phyloP scores from a whole-genome alignment of 2,329 filamentous ascomycete species.

The Chrysoporthe puriensis region DNA sequence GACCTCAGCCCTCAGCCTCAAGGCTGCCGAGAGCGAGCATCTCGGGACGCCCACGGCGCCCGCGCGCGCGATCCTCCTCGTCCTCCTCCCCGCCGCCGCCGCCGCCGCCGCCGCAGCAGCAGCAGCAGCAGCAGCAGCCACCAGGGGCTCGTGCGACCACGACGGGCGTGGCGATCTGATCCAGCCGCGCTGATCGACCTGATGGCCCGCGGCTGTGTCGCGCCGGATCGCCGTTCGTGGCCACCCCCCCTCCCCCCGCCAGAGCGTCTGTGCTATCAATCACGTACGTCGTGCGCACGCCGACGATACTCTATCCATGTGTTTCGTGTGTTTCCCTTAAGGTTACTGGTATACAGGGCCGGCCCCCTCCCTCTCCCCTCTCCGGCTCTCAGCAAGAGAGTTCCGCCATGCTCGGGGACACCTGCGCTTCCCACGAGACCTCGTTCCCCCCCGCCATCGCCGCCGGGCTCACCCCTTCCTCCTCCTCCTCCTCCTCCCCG shows the following conservation, averaged over 20 bases:
- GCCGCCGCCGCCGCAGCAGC: no score
- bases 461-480: no score
- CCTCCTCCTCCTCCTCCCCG: no score
- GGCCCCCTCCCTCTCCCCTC: background rate
- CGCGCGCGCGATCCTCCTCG: background rate
- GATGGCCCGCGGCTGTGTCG: background rate
- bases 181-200: background rate
- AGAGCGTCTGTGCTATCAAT: conserved; percentile 8
- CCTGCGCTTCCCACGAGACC: background rate
- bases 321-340: conserved; percentile 4
- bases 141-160: background rate
- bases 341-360: background rate
- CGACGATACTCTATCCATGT: background rate
- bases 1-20: background rate
- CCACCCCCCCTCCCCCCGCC: no score
- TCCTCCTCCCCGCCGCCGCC: no score
- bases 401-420: background rate
- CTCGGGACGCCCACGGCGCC: background rate
- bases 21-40: background rate
- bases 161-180: conserved; percentile 1
- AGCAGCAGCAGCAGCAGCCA: background rate
- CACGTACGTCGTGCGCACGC: background rate
- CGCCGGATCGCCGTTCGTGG: conserved; percentile 2
- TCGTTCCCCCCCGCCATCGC: background rate
- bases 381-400: background rate